Evolutionary conservation across 2,329 filamentous ascomycete species (phyloP).

Genomic region (Dactylellina haptotyla): DNA sequence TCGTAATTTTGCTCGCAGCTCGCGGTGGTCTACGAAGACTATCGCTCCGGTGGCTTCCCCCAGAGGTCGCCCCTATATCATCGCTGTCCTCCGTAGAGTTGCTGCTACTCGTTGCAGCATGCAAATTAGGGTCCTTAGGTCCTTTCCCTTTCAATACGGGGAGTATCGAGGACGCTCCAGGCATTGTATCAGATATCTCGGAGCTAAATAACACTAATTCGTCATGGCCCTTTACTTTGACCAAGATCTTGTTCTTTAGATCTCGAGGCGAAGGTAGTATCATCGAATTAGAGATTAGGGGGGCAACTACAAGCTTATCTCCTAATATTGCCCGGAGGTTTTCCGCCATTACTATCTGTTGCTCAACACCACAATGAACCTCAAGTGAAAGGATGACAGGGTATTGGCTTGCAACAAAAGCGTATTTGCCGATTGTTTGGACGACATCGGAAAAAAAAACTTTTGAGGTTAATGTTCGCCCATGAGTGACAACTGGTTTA

Average conservation of each 20-base stretch:
- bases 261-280: slow-evolving; percentile 86
- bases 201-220: slow-evolving; percentile 45
- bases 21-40: slow-evolving; percentile 67
- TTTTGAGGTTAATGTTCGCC: slow-evolving; percentile 84
- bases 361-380: slow-evolving; percentile 85
- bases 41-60: slow-evolving; percentile 51
- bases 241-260: slow-evolving; percentile 81
- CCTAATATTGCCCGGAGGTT: slow-evolving; percentile 89
- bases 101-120: slow-evolving; percentile 65
- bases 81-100: slow-evolving; percentile 69
- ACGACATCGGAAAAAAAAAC: slow-evolving; percentile 93
- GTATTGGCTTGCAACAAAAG: slow-evolving; percentile 85
- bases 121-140: slow-evolving; percentile 2
- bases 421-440: slow-evolving; percentile 91
- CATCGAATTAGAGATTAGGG: slow-evolving; percentile 74
- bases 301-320: slow-evolving; percentile 78
- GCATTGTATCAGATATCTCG: slow-evolving; percentile 30
- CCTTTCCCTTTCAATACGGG: slow-evolving; percentile 3
- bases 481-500: slow-evolving; percentile 88
- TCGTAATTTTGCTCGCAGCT: slow-evolving; percentile 77
- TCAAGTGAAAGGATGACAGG: slow-evolving; percentile 95
- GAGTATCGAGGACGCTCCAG: slow-evolving; percentile 7
- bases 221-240: slow-evolving; percentile 80
- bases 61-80: slow-evolving; percentile 64
- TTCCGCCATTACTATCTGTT: slow-evolving; percentile 87